Base-by-base conservation (phyloP, 1,284 basidiomycete genomes). In the Ustilago hordei region DNA sequence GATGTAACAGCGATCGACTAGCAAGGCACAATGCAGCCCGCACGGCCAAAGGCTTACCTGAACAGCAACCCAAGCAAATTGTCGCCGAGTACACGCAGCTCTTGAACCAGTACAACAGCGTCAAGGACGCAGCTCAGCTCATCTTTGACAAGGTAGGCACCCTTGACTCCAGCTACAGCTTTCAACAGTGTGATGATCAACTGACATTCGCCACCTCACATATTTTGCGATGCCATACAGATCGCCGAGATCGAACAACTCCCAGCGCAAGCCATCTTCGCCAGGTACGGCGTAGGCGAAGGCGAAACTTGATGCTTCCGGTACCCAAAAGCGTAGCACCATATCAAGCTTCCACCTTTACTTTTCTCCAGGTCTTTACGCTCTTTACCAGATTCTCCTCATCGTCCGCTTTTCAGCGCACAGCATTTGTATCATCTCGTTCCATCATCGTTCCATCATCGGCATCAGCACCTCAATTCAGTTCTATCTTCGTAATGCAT, bases 211-310 rank as follows among this genome's bases (percentile, higher is more conserved):
- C 23, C 23, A 12, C 38, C 23, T 28, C 12, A 31, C 17, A 15
- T 12, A 7, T n/a, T 17, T n/a, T 34, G 11, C 0, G 4, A 19
- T 35, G 34, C n/a, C 19, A 7, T 31, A 19, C 32, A 77, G 75
- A 72, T 77, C 6, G 75, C 75, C 7, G 75, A 77, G 28, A 63
- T 69, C 48, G 66, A 77, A 43, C 69, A 72, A 56, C 60, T 77
- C 0, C 66, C 75, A 2, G 60, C 75, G 4, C 56, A 57, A 39
- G 66, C 48, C 35, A 67, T 77, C 4, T 64, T 69, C 38, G 63
- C 55, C 11, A 36, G 69, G 1, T 77, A 77, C 45, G 75, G 69
- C 17, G 61, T 72, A 8, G 43, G 39, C 35, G 63, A 67, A 11
- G 9, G 39, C 9, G 57, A 52, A 19, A 58, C 56, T 53, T 59